These are phyloP conservation scores for Russula ochroleuca DNA, from an alignment of 768 basidiomycete genomes.

Conservation along the genomic window DNA sequence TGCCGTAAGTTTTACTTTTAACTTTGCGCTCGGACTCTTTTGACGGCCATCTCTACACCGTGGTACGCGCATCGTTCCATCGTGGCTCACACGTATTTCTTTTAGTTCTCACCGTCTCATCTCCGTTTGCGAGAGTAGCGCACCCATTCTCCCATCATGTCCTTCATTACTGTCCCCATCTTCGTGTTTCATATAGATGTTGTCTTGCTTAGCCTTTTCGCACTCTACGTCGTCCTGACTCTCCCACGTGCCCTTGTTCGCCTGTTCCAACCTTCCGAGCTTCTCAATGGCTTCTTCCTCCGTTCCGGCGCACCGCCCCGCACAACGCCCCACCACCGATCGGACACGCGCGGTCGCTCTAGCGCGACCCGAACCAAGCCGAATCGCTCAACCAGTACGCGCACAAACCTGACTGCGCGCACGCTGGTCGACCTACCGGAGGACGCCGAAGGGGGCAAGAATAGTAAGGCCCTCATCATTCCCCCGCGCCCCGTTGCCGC, in stretches of 20 bases:
- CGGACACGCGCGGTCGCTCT: slow-evolving; percentile 16
- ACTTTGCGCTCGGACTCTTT: background rate
- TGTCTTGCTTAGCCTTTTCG: slow-evolving; percentile 19
- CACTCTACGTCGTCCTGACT: slow-evolving; percentile 20
- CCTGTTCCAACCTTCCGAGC: slow-evolving; percentile 22
- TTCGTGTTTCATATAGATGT: slow-evolving; percentile 25
- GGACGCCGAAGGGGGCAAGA: background rate
- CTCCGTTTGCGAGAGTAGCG: background rate
- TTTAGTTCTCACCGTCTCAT: background rate
- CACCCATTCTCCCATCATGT: slow-evolving; percentile 6
- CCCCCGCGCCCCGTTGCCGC: background rate
- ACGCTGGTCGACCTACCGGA: slow-evolving; percentile 6
- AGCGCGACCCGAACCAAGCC: slow-evolving; percentile 8
- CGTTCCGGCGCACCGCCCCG: slow-evolving; percentile 3
- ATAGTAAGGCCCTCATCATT: background rate
- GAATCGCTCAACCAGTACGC: background rate
- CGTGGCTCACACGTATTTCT: background rate
- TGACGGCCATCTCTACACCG: background rate
- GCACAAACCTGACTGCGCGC: slow-evolving; percentile 2
- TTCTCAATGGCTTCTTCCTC: slow-evolving; percentile 23
- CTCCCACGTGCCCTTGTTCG: slow-evolving; percentile 25
- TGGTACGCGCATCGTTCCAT: background rate
- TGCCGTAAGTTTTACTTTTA: slow-evolving; percentile 2
- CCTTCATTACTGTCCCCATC: background rate
- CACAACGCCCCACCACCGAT: slow-evolving; percentile 7